phyloP scores from a whole-genome alignment of 306 rosid genomes.

The Mucuna pruriens region DNA sequence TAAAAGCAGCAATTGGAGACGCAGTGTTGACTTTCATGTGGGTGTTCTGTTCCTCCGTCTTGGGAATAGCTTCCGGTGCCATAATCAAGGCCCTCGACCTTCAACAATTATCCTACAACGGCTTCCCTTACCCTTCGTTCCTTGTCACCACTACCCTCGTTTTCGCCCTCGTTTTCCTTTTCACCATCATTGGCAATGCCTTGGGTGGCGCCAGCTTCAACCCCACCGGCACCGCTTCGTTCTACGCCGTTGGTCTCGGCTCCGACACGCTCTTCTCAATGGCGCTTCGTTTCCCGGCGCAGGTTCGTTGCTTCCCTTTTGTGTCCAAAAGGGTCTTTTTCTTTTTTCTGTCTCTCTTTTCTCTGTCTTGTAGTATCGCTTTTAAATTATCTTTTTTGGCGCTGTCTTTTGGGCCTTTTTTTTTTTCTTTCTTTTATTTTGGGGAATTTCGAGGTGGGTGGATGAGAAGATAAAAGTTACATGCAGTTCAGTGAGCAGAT shows the following conservation, averaged over 20 bases:
- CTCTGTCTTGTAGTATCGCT: neutral
- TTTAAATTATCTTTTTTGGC: slow-evolving; percentile 2
- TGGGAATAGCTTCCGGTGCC: slow-evolving; percentile 59
- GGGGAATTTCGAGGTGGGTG: neutral
- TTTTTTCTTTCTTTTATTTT: neutral
- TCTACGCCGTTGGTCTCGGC: slow-evolving; percentile 76
- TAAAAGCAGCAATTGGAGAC: slow-evolving; percentile 75
- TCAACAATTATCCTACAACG: slow-evolving; percentile 41
- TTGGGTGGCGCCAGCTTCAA: slow-evolving; percentile 97
- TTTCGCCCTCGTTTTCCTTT: slow-evolving; percentile 64
- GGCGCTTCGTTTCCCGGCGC: slow-evolving; percentile 94
- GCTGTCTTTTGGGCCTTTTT: neutral
- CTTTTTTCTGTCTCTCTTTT: neutral
- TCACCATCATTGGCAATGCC: slow-evolving; percentile 57
- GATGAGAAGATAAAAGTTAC: neutral
- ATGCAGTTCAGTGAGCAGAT: too few relatives aligned
- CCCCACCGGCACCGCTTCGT: slow-evolving; percentile 81
- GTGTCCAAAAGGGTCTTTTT: neutral
- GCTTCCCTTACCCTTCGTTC: slow-evolving; percentile 58
- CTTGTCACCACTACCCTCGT: slow-evolving; percentile 61
- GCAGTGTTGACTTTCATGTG: slow-evolving; percentile 73
- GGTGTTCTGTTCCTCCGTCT: slow-evolving; percentile 65
- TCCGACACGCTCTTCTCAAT: slow-evolving; percentile 74
- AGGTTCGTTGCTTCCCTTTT: slow-evolving; percentile 48
- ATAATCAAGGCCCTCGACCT: slow-evolving; percentile 48